Evolutionary conservation across 345 rosid species (phyloP).

Genomic region (Rubroshorea leprosula): DNA sequence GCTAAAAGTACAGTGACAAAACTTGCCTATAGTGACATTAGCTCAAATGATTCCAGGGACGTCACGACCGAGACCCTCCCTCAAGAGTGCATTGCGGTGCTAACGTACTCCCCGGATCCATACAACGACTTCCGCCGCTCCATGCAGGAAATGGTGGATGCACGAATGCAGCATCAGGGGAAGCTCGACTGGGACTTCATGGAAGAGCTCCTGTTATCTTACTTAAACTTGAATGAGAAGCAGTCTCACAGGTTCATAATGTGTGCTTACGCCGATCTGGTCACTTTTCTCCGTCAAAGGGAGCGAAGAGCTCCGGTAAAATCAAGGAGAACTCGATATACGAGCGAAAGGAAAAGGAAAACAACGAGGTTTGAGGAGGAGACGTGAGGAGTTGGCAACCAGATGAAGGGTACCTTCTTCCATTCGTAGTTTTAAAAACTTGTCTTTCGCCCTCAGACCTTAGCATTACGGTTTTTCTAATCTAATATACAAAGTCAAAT

Average conservation of each 20-base stretch:
- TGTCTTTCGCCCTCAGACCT: too few species aligned
- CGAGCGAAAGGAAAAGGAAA: slow-evolving; percentile 19
- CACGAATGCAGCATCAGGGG: slow-evolving; percentile 26
- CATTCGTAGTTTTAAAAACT: too few species aligned
- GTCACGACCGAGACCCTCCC: slow-evolving; percentile 35
- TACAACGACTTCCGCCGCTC: slow-evolving; percentile 60
- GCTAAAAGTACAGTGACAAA: background rate
- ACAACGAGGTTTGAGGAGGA: background rate
- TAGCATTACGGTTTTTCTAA: too few species aligned
- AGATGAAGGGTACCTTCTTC: too few species aligned
- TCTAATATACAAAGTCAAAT: too few species aligned
- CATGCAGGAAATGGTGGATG: slow-evolving; percentile 73
- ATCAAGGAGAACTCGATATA: slow-evolving; percentile 22
- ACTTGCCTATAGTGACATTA: too few species aligned
- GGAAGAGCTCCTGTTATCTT: slow-evolving; percentile 75
- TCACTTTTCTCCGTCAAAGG: slow-evolving; percentile 30
- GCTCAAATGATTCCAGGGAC: too few species aligned
- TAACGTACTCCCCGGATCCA: slow-evolving; percentile 42
- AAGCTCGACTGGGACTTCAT: slow-evolving; percentile 75
- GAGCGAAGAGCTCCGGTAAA: slow-evolving; percentile 16
- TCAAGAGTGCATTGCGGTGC: slow-evolving; percentile 54
- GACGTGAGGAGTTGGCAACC: too few species aligned
- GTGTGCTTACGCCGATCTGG: slow-evolving; percentile 71
- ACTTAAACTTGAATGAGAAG: slow-evolving; percentile 64
- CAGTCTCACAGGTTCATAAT: slow-evolving; percentile 63